Conservation (phyloP, 768 basidiomycete species). For the Lentinus tigrinus region DNA sequence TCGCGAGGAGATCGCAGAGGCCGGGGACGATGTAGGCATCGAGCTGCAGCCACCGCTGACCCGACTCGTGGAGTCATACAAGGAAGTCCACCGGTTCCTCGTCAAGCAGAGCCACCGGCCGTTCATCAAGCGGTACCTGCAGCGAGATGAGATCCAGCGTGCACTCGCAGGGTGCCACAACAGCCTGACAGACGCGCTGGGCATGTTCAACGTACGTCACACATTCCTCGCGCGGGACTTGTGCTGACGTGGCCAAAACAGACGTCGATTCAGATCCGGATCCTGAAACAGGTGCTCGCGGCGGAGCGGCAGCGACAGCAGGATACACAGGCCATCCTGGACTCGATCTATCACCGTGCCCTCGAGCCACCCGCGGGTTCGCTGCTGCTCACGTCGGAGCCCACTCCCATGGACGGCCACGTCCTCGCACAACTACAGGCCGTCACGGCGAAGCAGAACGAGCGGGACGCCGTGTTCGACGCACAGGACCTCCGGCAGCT, state of each 20-base stretch:
- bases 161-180: slow-evolving; percentile 53
- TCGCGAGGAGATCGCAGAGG: slow-evolving; percentile 58
- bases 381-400: slow-evolving; percentile 15
- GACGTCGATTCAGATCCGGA: slow-evolving; percentile 53
- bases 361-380: neutral
- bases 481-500: slow-evolving; percentile 53
- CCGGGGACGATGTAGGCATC: slow-evolving; percentile 47
- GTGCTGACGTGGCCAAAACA: slow-evolving; percentile 15
- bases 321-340: slow-evolving; percentile 38
- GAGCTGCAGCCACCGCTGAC: slow-evolving; percentile 52
- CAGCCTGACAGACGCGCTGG: slow-evolving; percentile 51
- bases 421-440: slow-evolving; percentile 19
- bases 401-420: neutral
- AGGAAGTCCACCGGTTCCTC: slow-evolving; percentile 48
- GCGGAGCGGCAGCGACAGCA: slow-evolving; percentile 35
- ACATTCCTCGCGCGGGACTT: too few species aligned
- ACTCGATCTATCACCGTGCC: slow-evolving; percentile 24
- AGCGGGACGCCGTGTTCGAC: slow-evolving; percentile 51
- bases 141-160: slow-evolving; percentile 63
- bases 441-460: slow-evolving; percentile 39
- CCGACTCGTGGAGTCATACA: slow-evolving; percentile 51
- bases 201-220: slow-evolving; percentile 50
- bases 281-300: slow-evolving; percentile 41
- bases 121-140: slow-evolving; percentile 73
- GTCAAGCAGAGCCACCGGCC: slow-evolving; percentile 61